Evolutionary conservation across 2,329 filamentous ascomycete genomes (phyloP).

Genomic region (Cladosporium sp.): DNA sequence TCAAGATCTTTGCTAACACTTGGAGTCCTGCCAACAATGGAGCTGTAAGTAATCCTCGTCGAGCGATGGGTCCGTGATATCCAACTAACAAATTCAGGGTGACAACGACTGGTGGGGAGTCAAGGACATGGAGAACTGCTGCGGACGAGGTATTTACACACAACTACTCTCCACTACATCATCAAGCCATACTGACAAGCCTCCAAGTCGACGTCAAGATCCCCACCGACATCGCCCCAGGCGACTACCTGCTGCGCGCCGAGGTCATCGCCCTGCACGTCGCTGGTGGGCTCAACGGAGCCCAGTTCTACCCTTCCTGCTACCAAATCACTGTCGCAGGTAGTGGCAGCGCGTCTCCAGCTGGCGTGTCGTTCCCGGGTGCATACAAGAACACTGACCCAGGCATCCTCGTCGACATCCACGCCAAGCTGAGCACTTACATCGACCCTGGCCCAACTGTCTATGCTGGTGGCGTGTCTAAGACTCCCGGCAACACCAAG

Average conservation of each 20-base stretch:
- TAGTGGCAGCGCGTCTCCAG: conserved; percentile 18
- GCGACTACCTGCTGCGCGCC: conserved; percentile 57
- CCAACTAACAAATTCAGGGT: background rate
- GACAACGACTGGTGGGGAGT: conserved; percentile 51
- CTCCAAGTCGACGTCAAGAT: conserved; percentile 36
- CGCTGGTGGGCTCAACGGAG: conserved; percentile 46
- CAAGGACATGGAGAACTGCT: conserved; percentile 39
- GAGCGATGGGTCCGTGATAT: too few species aligned
- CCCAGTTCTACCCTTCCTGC: conserved; percentile 44
- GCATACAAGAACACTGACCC: conserved; percentile 22
- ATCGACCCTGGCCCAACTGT: conserved; percentile 22
- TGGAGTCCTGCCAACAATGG: conserved; percentile 40
- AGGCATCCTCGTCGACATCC: conserved; percentile 26
- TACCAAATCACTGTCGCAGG: conserved; percentile 27
- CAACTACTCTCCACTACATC: background rate
- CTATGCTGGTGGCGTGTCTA: conserved; percentile 13
- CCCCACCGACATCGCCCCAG: conserved; percentile 51
- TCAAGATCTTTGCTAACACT: conserved; percentile 56
- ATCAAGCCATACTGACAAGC: background rate
- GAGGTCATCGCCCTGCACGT: conserved; percentile 58
- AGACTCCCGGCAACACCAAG: conserved; percentile 8
- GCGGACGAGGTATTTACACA: conserved; percentile 31
- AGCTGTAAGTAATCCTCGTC: background rate
- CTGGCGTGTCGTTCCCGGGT: conserved; percentile 22
- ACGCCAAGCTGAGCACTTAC: conserved; percentile 22